These are phyloP conservation scores for Stachybotrys elegans DNA, from an alignment of 2,329 filamentous ascomycete species.

Conservation along the genomic window DNA sequence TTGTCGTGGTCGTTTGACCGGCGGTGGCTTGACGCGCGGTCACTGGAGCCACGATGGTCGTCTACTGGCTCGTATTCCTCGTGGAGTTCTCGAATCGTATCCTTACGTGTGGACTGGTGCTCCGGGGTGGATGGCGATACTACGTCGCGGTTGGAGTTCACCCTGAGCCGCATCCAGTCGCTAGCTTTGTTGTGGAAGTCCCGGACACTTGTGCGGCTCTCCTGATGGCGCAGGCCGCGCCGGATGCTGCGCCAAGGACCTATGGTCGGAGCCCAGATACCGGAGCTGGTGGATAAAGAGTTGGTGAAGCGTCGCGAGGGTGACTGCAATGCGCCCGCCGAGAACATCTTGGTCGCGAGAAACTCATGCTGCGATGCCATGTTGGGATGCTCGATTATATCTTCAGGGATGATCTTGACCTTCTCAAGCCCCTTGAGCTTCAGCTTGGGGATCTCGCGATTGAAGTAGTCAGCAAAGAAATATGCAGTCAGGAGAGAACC, in stretches of 20 bases:
- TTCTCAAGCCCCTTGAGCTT: constrained; percentile 30
- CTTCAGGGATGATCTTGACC: constrained; percentile 38
- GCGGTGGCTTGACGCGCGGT: too few relatives aligned
- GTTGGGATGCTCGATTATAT: constrained; percentile 45
- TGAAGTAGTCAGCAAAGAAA: constrained; percentile 40
- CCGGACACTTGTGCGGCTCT: constrained; percentile 14
- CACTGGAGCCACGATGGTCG: too few relatives aligned
- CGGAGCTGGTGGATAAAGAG: not conserved
- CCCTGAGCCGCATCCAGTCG: constrained; percentile 22
- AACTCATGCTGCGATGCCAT: constrained; percentile 45
- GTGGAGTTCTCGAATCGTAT: not conserved
- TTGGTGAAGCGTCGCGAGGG: constrained; percentile 11
- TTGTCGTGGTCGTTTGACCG: not conserved
- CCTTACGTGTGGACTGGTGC: too few relatives aligned
- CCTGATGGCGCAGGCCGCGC: constrained; percentile 12
- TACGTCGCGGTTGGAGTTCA: constrained; percentile 7
- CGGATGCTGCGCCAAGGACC: constrained; percentile 14
- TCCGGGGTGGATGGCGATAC: too few relatives aligned
- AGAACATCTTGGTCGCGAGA: constrained; percentile 21
- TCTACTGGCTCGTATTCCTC: not conserved
- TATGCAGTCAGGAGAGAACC: constrained; percentile 44
- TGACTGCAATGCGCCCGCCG: constrained; percentile 10
- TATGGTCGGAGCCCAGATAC: constrained; percentile 2
- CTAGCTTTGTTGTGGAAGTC: constrained; percentile 18
- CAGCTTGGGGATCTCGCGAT: constrained; percentile 32